phyloP scores from a whole-genome alignment of 2,329 filamentous ascomycete species.

The Stylonectria norvegica region DNA sequence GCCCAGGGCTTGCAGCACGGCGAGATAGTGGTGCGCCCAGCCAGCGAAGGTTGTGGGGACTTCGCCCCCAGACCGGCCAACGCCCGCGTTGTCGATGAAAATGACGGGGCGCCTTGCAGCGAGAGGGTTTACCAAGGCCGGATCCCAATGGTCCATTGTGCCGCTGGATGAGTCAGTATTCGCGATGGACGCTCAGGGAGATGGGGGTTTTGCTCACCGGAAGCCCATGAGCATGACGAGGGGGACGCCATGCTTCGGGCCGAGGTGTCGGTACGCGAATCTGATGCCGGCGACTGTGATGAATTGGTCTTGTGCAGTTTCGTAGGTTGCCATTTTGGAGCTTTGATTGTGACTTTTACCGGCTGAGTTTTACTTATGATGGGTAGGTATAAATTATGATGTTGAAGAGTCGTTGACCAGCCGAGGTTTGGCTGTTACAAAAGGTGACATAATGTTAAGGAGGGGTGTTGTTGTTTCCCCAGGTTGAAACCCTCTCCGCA shows the following conservation, averaged over 20 bases:
- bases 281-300: conserved; percentile 29
- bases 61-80: conserved; percentile 43
- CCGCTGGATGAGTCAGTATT: conserved; percentile 23
- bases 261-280: conserved; percentile 33
- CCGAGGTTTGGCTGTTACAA: no score
- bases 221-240: conserved; percentile 33
- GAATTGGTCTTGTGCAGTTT: conserved; percentile 27
- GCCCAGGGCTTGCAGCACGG: conserved; percentile 37
- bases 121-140: conserved; percentile 43
- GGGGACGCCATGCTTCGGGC: conserved; percentile 27
- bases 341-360: no score
- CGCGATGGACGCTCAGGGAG: no score
- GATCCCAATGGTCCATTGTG: conserved; percentile 41
- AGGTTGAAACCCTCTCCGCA: no score
- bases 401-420: no score
- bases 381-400: no score
- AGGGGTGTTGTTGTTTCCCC: no score
- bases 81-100: conserved; percentile 46
- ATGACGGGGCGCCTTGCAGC: conserved; percentile 41
- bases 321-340: conserved; percentile 29
- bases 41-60: conserved; percentile 32
- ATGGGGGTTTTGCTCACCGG: conserved; percentile 18
- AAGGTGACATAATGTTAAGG: no score
- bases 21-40: conserved; percentile 34
- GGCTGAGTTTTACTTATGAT: no score